Evolutionary conservation across 148 eudicot species (phyloP).

Genomic region (Chenopodium album): DNA sequence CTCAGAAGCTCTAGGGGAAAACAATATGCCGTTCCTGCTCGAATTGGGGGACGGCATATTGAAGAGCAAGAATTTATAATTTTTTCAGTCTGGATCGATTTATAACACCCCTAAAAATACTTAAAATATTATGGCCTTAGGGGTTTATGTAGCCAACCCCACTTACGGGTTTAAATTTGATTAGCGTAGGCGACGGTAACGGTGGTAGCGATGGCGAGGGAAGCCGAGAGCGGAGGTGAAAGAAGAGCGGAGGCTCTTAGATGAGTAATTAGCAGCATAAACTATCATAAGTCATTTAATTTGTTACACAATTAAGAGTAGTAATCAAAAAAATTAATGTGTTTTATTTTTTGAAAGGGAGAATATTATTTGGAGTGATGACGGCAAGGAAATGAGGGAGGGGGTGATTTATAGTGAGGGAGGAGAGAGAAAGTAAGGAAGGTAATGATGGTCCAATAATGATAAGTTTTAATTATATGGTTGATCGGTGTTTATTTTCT

Average conservation of each 20-base stretch:
- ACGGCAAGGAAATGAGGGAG: neutral
- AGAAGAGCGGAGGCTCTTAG: constrained; percentile 21
- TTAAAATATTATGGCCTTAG: too few relatives aligned
- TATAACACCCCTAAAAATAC: too few relatives aligned
- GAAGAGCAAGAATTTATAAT: too few relatives aligned
- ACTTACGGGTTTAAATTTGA: too few relatives aligned
- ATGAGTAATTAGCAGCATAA: constrained; percentile 9
- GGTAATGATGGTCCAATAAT: constrained; percentile 11
- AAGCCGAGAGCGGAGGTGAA: constrained; percentile 27
- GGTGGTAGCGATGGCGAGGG: constrained; percentile 19
- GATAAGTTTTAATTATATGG: neutral
- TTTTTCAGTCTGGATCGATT: too few relatives aligned
- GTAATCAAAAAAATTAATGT: too few relatives aligned
- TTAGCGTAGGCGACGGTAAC: constrained; percentile 34
- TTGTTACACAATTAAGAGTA: too few relatives aligned
- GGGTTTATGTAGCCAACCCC: too few relatives aligned
- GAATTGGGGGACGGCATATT: constrained; percentile 51
- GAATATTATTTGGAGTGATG: neutral
- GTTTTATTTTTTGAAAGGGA: too few relatives aligned
- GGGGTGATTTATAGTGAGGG: constrained; percentile 14
- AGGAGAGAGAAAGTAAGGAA: neutral
- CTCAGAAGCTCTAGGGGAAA: constrained; percentile 29
- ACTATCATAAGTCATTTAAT: constrained; percentile 28
- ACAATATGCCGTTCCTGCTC: constrained; percentile 22
- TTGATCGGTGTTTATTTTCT: neutral